Conservation (phyloP, 345 rosid species). For the Melastoma malabathricum region DNA sequence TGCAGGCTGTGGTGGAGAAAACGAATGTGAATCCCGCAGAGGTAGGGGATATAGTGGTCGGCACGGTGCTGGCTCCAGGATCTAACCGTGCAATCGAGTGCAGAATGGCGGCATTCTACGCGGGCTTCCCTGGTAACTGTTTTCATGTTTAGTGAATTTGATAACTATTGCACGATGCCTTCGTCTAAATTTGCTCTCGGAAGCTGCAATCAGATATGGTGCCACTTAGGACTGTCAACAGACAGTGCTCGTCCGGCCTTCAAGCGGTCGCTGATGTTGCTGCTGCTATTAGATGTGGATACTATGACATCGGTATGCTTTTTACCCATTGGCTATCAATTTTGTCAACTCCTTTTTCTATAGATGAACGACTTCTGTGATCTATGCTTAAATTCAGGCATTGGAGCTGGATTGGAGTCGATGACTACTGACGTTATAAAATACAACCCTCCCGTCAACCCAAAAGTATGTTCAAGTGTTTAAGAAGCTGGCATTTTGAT, state of each 20-base stretch:
- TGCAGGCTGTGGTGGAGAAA: conserved; percentile 60
- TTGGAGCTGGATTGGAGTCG: conserved; percentile 86
- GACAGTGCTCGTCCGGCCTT: conserved; percentile 90
- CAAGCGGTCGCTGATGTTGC: conserved; percentile 96
- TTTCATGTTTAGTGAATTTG: not conserved
- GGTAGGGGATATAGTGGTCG: conserved; percentile 87
- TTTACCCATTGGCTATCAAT: not conserved
- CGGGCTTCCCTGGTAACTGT: conserved; percentile 77
- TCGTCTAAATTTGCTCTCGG: not conserved
- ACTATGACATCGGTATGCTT: conserved; percentile 56
- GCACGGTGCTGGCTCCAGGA: conserved; percentile 84
- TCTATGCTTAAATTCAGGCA: conserved; percentile 26
- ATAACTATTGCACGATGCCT: not conserved
- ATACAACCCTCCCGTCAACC: conserved; percentile 26
- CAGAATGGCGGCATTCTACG: conserved; percentile 85
- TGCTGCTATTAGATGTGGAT: conserved; percentile 77
- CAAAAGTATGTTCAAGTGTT: conserved; percentile 33
- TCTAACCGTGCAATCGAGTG: conserved; percentile 75
- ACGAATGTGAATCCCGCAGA: conserved; percentile 67
- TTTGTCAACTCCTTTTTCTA: conserved; percentile 1
- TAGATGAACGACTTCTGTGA: conserved; percentile 8
- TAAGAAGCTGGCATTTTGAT: not conserved
- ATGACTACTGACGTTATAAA: conserved; percentile 42
- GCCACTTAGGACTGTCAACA: conserved; percentile 79
- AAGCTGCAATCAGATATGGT: conserved; percentile 38